A percentile compares a stretch with the other conserved stretches of the same genome.
Conservation (phyloP, 148 eudicot genomes). For the Diospyros lotus region DNA sequence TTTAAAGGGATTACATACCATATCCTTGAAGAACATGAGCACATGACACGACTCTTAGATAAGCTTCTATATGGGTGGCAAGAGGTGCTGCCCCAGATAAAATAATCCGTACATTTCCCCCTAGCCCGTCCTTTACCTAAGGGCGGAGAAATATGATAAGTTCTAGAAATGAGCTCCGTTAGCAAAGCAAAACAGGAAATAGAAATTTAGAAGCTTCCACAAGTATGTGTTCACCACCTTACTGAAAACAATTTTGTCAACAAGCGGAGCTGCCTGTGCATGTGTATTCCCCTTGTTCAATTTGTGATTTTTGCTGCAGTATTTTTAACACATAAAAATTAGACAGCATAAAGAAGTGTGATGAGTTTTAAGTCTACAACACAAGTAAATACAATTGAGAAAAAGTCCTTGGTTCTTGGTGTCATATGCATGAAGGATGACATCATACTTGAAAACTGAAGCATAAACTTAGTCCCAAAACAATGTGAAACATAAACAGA, state of each 20-base stretch:
- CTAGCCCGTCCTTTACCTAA: constrained; percentile 87
- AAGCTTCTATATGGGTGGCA: constrained; percentile 85
- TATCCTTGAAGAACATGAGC: constrained; percentile 95
- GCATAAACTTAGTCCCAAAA: neutral
- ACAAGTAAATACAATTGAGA: neutral
- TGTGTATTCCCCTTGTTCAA: constrained; percentile 73
- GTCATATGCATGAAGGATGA: neutral
- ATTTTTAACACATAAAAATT: constrained; percentile 7
- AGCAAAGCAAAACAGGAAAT: neutral
- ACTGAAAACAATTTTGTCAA: constrained; percentile 80
- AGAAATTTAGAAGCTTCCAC: neutral
- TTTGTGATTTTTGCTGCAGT: constrained; percentile 61
- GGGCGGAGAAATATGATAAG: constrained; percentile 4
- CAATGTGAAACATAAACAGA: neutral
- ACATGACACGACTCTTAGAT: constrained; percentile 83
- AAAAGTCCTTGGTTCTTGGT: neutral
- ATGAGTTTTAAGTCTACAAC: neutral
- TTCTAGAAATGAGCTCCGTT: neutral
- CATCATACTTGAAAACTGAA: neutral
- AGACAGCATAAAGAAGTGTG: neutral
- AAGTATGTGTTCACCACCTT: constrained; percentile 46
- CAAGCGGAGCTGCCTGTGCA: constrained; percentile 67
- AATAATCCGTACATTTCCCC: constrained; percentile 82
- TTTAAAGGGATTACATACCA: constrained; percentile 41
- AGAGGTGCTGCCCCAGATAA: constrained; percentile 99